Conservation (phyloP, 768 basidiomycete genomes). For the Naematelia encephala region DNA sequence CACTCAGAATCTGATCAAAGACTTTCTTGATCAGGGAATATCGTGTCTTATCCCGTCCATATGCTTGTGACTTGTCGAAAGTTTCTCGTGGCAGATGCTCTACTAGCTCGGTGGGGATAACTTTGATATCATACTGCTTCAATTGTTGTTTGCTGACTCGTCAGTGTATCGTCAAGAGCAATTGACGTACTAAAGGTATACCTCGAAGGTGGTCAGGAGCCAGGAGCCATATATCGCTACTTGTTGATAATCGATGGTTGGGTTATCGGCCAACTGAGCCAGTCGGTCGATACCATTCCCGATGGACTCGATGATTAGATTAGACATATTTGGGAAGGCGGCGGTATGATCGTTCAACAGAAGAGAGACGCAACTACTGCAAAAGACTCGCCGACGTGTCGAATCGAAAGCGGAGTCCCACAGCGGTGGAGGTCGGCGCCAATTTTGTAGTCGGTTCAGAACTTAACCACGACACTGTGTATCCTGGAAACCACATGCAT, state of each 20-base stretch:
- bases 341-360: not conserved
- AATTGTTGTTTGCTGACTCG: constrained; percentile 67
- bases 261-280: constrained; percentile 29
- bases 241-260: constrained; percentile 63
- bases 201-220: constrained; percentile 77
- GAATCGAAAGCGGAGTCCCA: not conserved
- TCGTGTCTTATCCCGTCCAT: constrained; percentile 84
- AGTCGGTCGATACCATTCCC: constrained; percentile 19
- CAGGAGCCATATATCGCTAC: constrained; percentile 77
- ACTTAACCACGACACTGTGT: too few species aligned
- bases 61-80: constrained; percentile 85
- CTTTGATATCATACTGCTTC: constrained; percentile 71
- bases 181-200: constrained; percentile 75
- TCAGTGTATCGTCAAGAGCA: not conserved
- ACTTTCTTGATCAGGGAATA: constrained; percentile 72
- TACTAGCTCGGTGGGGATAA: constrained; percentile 68
- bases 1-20: constrained; percentile 70
- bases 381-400: constrained; percentile 4
- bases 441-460: not conserved
- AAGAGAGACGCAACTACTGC: not conserved
- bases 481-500: not conserved
- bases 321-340: not conserved
- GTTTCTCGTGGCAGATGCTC: constrained; percentile 65
- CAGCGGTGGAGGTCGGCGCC: not conserved
- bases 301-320: constrained; percentile 13